Evolutionary conservation across 768 basidiomycete species (phyloP).

Genomic region (Kwoniella bestiolae): DNA sequence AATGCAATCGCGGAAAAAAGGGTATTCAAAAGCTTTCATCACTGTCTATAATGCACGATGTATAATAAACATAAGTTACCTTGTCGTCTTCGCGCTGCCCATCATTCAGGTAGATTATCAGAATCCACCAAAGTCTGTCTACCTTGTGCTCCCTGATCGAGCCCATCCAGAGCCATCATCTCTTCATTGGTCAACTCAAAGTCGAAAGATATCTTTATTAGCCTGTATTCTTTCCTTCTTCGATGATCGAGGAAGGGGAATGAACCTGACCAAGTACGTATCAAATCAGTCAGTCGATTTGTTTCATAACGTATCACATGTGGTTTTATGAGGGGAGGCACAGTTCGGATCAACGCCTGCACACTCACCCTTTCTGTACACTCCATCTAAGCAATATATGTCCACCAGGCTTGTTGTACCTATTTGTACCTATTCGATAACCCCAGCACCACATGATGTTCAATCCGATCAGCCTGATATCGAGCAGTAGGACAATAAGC

Average conservation of each 20-base stretch:
- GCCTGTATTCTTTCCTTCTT: conserved; percentile 67
- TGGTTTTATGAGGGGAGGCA: too few relatives aligned
- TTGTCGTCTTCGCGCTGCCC: background rate
- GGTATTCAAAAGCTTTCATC: too few relatives aligned
- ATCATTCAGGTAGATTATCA: background rate
- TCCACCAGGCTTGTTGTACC: conserved; percentile 50
- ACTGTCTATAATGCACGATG: too few relatives aligned
- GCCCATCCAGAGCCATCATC: conserved; percentile 66
- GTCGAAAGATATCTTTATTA: conserved; percentile 60
- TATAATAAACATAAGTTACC: too few relatives aligned
- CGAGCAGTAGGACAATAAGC: conserved; percentile 50
- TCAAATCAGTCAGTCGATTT: background rate
- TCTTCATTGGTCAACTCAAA: conserved; percentile 74
- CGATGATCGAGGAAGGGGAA: conserved; percentile 80
- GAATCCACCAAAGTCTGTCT: conserved; percentile 62
- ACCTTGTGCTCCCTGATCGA: conserved; percentile 75
- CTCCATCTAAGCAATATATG: conserved; percentile 62
- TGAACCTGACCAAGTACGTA: conserved; percentile 62
- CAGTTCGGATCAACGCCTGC: too few relatives aligned
- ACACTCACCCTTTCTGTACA: conserved; percentile 61
- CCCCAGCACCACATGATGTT: conserved; percentile 25
- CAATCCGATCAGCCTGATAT: conserved; percentile 62
- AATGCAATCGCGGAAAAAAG: too few relatives aligned
- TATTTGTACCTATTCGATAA: conserved; percentile 40
- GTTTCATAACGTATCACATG: too few relatives aligned